Evolutionary conservation across 257 asterid genomes (phyloP).

Genomic region (Echium plantagineum): DNA sequence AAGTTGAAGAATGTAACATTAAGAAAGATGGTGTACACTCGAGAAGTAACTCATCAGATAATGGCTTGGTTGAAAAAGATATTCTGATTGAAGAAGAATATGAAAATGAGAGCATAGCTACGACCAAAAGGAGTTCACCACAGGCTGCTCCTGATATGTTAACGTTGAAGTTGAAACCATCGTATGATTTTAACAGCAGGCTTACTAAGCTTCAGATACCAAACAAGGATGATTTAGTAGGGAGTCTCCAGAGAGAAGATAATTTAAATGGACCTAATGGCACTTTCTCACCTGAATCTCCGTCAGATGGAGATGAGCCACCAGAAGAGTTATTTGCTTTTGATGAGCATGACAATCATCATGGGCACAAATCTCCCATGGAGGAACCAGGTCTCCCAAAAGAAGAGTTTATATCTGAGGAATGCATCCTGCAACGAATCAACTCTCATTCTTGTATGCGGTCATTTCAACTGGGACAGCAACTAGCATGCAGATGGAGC

Average conservation of each 20-base stretch:
- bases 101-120: background rate
- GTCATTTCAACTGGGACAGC: background rate
- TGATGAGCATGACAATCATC: background rate
- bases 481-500: background rate
- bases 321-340: background rate
- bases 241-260: background rate
- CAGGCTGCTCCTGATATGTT: background rate
- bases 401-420: background rate
- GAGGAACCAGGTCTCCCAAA: background rate
- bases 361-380: no score
- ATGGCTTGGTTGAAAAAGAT: background rate
- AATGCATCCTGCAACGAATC: background rate
- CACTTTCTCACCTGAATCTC: background rate
- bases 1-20: background rate
- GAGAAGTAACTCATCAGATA: background rate
- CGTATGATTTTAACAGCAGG: background rate
- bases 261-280: background rate
- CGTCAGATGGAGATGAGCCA: background rate
- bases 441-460: background rate
- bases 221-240: background rate
- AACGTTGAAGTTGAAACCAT: background rate
- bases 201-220: background rate
- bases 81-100: background rate
- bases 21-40: background rate
- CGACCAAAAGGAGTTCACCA: background rate